Conservation (phyloP, 228 moss, liverwort and hornwort species). For the Sphagnum fallax region DNA sequence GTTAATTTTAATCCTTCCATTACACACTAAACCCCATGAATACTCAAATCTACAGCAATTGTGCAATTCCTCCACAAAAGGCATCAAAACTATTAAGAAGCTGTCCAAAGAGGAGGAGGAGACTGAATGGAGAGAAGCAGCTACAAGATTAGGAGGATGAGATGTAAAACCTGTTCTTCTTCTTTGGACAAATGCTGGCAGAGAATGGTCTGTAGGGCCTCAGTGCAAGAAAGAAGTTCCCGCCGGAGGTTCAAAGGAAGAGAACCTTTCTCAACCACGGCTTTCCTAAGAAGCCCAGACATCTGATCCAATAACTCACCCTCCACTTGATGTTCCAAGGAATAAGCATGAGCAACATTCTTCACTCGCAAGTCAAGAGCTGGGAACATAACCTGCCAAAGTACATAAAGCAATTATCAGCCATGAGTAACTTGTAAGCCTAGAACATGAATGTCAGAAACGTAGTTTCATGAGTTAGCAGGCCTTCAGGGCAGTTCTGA, state of each 20-base stretch:
- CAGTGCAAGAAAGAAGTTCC: conserved; percentile 91
- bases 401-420: background rate
- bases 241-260: conserved; percentile 60
- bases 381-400: conserved; percentile 76
- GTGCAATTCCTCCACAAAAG: too few species aligned
- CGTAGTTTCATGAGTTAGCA: background rate
- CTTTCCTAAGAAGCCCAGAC: conserved; percentile 59
- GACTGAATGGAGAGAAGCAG: too few species aligned
- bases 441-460: background rate
- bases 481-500: too few species aligned
- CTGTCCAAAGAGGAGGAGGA: too few species aligned
- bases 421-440: background rate
- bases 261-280: conserved; percentile 68
- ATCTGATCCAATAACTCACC: conserved; percentile 90
- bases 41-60: too few species aligned
- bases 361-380: conserved; percentile 96
- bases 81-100: too few species aligned
- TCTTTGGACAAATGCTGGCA: conserved; percentile 93
- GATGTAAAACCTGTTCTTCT: conserved; percentile 67
- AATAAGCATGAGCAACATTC: conserved; percentile 92
- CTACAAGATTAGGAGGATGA: background rate
- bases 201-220: conserved; percentile 84
- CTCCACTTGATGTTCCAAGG: conserved; percentile 86
- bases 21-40: too few species aligned
- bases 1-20: too few species aligned